Conservation (phyloP, 1,284 basidiomycete genomes). For the Boletellus deceptivus region DNA sequence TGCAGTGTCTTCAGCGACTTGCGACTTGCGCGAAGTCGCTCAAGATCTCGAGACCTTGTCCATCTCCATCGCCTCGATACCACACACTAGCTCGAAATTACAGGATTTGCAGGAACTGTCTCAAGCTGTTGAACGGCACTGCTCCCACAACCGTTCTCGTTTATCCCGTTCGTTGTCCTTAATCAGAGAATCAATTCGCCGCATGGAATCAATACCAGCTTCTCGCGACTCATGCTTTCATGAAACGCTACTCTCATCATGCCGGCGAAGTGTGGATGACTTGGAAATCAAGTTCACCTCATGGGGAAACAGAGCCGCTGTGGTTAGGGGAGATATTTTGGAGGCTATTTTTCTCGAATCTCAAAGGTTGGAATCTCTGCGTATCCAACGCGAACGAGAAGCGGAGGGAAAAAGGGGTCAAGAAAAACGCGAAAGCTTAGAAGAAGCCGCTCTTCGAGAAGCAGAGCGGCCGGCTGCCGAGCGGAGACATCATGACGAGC, state of each 20-base stretch:
- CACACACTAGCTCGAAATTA: constrained; percentile 26
- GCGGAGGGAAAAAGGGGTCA: constrained; percentile 32
- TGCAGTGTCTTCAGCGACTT: constrained; percentile 36
- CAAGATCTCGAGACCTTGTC: constrained; percentile 39
- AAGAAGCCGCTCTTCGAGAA: constrained; percentile 24
- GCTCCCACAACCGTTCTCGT: constrained; percentile 34
- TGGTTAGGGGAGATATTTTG: constrained; percentile 39
- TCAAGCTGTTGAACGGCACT: constrained; percentile 37
- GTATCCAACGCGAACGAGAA: constrained; percentile 22
- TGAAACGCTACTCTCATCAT: constrained; percentile 45
- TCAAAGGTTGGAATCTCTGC: constrained; percentile 31
- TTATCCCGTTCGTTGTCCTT: constrained; percentile 51
- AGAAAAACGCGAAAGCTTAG: constrained; percentile 30
- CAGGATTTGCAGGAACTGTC: constrained; percentile 38
- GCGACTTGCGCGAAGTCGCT: constrained; percentile 40
- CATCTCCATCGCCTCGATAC: constrained; percentile 30
- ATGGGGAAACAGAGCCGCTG: constrained; percentile 46
- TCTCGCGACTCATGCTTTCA: constrained; percentile 41
- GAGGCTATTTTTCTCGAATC: constrained; percentile 37
- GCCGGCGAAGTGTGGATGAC: constrained; percentile 48
- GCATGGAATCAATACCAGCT: constrained; percentile 47
- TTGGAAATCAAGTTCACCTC: constrained; percentile 45
- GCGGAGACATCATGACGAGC: constrained; percentile 28
- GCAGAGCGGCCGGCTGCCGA: constrained; percentile 22
- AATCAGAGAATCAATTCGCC: constrained; percentile 49